Percentiles rank a stretch among this genome's conserved stretches.
These are phyloP conservation scores for Scutellaria galericulata DNA, from an alignment of 257 asterid species.

Conservation along the genomic window DNA sequence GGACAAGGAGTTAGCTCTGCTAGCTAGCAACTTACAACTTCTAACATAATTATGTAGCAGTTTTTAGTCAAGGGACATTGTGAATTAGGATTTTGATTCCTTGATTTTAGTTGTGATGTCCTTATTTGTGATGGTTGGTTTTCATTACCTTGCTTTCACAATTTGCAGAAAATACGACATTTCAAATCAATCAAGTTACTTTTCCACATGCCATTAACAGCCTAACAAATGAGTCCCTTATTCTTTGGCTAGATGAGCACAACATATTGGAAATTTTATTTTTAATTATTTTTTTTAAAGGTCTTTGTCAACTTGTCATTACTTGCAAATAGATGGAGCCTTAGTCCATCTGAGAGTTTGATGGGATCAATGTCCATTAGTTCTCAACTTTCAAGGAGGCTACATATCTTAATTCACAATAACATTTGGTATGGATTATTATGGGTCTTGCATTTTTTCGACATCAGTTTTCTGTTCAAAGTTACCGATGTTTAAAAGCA, in stretches of 20 bases:
- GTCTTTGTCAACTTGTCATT: neutral
- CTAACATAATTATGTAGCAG: neutral
- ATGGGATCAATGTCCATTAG: neutral
- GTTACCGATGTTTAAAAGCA: neutral
- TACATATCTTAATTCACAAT: neutral
- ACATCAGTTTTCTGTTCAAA: neutral
- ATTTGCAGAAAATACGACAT: neutral
- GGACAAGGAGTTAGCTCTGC: neutral
- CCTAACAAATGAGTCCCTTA: neutral
- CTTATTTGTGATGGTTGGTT: neutral
- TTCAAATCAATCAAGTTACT: neutral
- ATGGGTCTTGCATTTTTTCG: neutral
- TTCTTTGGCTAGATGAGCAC: neutral
- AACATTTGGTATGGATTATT: neutral
- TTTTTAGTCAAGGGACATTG: conserved; percentile 11
- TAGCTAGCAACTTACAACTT: neutral
- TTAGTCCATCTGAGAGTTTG: too few relatives aligned
- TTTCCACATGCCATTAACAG: neutral
- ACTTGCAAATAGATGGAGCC: neutral
- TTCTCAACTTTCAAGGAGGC: neutral
- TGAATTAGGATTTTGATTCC: conserved; percentile 14
- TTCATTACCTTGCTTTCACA: neutral
- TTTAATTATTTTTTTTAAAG: neutral
- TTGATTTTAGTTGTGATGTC: neutral
- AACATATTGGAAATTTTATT: neutral